Evolutionary conservation across 1,284 basidiomycete genomes (phyloP), one percentile per base, ranked within the genome.

Genomic region (Ustilago esculenta): DNA sequence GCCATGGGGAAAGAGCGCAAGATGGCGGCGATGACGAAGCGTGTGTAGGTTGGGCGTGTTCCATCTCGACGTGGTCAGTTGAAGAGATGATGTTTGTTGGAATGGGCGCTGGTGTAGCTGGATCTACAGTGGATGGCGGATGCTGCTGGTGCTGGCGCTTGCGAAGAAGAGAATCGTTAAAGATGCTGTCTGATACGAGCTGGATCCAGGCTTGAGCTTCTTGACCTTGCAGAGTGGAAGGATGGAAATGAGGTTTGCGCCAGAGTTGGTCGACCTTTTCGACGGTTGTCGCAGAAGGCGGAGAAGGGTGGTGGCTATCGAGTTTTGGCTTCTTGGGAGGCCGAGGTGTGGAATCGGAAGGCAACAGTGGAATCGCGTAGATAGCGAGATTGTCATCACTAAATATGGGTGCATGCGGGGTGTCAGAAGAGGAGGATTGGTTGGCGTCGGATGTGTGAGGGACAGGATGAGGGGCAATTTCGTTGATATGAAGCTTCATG

Each of bases 381-480:
- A 91, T 85, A 1, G 86, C 84, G 50, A 92, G 81, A 65, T 88
- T 87, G 25, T 86, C 84, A 75, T 92, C 91, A 57, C 84, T 82
- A 81, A 85, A 91, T 29, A 88, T 81, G 0, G 84, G 84, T 12
- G 50, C 29, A 3, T 85, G 84, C 36, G 47, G 44, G 36, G 48
- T 52, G 23, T 18, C 23, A 23, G 32, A 12, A 17, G 29, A 50
- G 48, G 8, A 59, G 67, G 17, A 63, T 35, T 47, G 74, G 41
- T 36, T 71, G 49, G 8, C 27, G 30, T 35, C 72, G 46, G 25
- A 54, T 56, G 40, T 37, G 2, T 21, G 39, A 10, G 57, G 21
- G 17, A 32, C 36, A 21, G 36, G 2, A 2, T 49, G 45, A 30
- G 41, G 20, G 3, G 51, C 23, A 18, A 72, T 52, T 44, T 77